A percentile compares a stretch with the other conserved stretches of the same genome.
Conservation (phyloP, 116 monocot species). For the Papilionanthe hybrid region DNA sequence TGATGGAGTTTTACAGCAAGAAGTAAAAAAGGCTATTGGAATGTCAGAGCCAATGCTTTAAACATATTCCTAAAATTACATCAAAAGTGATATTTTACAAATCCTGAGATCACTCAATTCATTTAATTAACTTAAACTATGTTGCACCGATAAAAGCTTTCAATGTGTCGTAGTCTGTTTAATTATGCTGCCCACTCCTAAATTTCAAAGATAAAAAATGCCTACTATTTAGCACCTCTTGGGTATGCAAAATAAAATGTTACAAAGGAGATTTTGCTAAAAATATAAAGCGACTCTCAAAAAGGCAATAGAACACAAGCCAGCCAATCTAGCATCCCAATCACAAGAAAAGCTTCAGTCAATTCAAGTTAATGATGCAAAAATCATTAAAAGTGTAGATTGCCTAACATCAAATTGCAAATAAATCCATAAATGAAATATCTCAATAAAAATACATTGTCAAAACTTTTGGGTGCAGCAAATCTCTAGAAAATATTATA, state of each 20-base stretch:
- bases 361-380: not conserved
- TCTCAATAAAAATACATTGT: not conserved
- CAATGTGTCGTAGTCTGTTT: not conserved
- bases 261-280: not conserved
- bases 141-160: not conserved
- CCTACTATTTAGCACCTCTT: not conserved
- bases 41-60: not conserved
- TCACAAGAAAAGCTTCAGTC: not conserved
- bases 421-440: not conserved
- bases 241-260: not conserved
- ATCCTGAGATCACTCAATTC: not conserved
- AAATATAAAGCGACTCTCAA: not conserved
- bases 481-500: not conserved
- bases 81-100: not conserved
- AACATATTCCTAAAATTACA: not conserved
- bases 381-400: not conserved
- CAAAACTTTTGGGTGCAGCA: not conserved
- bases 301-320: not conserved
- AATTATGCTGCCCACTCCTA: not conserved
- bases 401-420: not conserved
- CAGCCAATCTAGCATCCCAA: not conserved
- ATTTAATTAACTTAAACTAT: too few relatives aligned
- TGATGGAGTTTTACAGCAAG: not conserved
- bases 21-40: not conserved
- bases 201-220: not conserved